These are phyloP conservation scores for Suillus subaureus DNA, from an alignment of 768 basidiomycete genomes.

Conservation along the genomic window DNA sequence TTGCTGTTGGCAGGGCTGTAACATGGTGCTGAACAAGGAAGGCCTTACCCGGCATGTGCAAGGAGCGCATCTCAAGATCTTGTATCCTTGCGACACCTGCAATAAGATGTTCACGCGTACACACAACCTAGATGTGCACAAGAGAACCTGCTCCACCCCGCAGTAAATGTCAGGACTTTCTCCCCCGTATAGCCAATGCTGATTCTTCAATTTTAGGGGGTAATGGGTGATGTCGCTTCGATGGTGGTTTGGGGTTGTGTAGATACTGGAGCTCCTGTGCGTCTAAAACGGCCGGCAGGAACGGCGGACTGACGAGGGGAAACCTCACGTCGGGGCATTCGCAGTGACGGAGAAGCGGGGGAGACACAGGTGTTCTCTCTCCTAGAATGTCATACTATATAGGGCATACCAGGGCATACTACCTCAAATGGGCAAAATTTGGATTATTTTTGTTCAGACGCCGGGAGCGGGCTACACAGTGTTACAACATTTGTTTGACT, in stretches of 20 bases:
- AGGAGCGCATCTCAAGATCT: constrained; percentile 22
- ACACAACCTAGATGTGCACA: constrained; percentile 22
- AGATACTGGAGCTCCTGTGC: not conserved
- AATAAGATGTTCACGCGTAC: constrained; percentile 20
- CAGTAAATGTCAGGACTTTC: not conserved
- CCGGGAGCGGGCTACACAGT: not conserved
- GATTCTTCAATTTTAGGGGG: not conserved
- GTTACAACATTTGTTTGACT: not conserved
- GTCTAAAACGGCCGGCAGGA: not conserved
- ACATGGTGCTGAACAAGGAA: constrained; percentile 23
- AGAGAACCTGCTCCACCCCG: constrained; percentile 8
- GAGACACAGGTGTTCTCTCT: not conserved
- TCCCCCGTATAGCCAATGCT: not conserved
- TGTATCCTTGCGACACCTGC: constrained; percentile 29
- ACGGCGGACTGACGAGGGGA: not conserved
- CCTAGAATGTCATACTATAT: not conserved
- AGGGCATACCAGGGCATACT: not conserved
- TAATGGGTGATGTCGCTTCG: not conserved
- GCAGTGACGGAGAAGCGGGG: not conserved
- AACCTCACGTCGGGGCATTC: not conserved
- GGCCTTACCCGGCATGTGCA: constrained; percentile 28
- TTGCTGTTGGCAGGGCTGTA: constrained; percentile 26
- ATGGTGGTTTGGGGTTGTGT: not conserved
- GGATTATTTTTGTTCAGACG: too few relatives aligned
- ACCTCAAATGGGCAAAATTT: too few relatives aligned